Conservation (phyloP, 169 alveolate genomes). For the Eimeria falciformis region DNA sequence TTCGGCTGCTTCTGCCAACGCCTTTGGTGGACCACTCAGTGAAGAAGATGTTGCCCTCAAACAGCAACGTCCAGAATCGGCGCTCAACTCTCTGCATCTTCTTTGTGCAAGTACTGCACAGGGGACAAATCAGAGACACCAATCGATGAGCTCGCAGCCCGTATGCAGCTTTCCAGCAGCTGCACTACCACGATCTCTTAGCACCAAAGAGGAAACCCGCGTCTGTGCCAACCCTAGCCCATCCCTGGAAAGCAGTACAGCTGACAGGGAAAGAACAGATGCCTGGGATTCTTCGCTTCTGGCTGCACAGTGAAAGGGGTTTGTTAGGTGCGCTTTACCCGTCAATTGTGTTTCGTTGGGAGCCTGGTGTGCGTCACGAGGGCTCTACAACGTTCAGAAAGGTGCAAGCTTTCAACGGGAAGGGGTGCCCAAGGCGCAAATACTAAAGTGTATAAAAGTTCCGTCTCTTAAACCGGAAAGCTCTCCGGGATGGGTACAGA, state of each 20-base stretch:
- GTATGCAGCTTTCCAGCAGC: background rate
- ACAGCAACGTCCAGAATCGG: background rate
- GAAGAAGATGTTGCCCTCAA: background rate
- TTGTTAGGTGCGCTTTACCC: too few relatives aligned
- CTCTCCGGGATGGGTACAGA: too few relatives aligned
- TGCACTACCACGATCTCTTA: background rate
- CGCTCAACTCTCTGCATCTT: background rate
- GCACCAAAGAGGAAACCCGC: background rate
- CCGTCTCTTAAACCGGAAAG: too few relatives aligned
- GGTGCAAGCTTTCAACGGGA: too few relatives aligned
- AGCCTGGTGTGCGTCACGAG: too few relatives aligned
- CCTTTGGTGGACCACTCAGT: background rate
- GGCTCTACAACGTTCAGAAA: too few relatives aligned
- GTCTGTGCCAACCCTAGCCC: background rate
- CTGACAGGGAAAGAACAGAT: constrained; percentile 18
- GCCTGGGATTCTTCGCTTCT: constrained; percentile 36
- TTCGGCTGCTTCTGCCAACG: background rate
- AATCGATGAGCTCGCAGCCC: background rate
- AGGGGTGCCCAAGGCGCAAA: too few relatives aligned
- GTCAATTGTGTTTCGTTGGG: too few relatives aligned
- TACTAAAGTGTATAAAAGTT: too few relatives aligned
- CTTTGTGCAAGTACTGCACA: constrained; percentile 1
- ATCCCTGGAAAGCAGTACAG: background rate
- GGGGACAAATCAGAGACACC: background rate
- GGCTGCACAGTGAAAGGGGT: background rate